phyloP scores from a whole-genome alignment of 257 asterid species.

The Jacaranda mimosifolia region DNA sequence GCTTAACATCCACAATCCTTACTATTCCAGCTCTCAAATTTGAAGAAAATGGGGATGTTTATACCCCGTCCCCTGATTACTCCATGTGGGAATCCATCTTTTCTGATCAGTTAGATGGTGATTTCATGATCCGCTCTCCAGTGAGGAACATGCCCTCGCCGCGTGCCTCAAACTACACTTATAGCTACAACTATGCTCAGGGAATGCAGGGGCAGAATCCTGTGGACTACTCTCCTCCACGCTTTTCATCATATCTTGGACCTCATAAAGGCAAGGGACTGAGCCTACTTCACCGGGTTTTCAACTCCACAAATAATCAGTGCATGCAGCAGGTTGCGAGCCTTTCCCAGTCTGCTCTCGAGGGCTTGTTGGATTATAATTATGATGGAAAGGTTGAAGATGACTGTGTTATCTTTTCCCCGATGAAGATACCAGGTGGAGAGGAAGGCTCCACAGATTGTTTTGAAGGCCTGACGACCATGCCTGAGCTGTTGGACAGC shows the following conservation, averaged over 20 bases:
- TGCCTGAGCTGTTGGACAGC: conserved; percentile 69
- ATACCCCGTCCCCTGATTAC: conserved; percentile 67
- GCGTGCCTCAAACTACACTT: conserved; percentile 9
- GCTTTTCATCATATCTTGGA: conserved; percentile 40
- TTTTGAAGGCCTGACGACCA: conserved; percentile 17
- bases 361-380: conserved; percentile 58
- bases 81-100: conserved; percentile 77
- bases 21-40: conserved; percentile 52
- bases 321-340: conserved; percentile 68
- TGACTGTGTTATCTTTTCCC: conserved; percentile 41
- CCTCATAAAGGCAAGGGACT: conserved; percentile 66
- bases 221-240: conserved; percentile 64
- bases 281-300: conserved; percentile 74
- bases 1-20: conserved; percentile 27
- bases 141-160: conserved; percentile 47
- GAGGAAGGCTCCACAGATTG: conserved; percentile 49
- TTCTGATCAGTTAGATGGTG: conserved; percentile 67
- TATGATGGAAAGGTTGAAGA: conserved; percentile 37
- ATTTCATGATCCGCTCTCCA: conserved; percentile 86
- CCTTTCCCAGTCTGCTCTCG: conserved; percentile 69
- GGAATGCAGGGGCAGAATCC: conserved; percentile 34
- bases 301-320: conserved; percentile 73
- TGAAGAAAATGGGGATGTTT: conserved; percentile 47
- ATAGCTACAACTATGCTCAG: not conserved
- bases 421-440: conserved; percentile 40